Evolutionary conservation across 768 basidiomycete genomes (phyloP).

Genomic region (Pholiota microspora): DNA sequence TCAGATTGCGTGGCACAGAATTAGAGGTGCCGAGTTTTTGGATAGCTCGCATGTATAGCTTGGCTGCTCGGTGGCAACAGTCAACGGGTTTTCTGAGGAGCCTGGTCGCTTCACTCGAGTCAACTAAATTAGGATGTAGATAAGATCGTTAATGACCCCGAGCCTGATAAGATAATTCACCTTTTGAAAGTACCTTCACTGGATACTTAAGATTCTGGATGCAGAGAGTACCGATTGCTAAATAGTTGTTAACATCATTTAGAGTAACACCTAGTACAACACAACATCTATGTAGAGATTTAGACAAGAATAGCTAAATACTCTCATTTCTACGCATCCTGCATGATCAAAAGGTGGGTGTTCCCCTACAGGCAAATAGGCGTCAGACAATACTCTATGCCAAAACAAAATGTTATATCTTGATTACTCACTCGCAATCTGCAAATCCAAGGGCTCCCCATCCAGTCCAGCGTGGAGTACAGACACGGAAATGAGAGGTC

Average conservation of each 20-base stretch:
- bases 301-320: not conserved
- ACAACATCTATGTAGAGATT: not conserved
- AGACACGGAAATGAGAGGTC: slow-evolving; percentile 61
- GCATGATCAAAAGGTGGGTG: not conserved
- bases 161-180: slow-evolving; percentile 4
- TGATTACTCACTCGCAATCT: slow-evolving; percentile 39
- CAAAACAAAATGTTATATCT: too few species aligned
- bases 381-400: not conserved
- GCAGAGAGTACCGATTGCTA: too few species aligned
- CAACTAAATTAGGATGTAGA: slow-evolving; percentile 6
- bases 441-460: slow-evolving; percentile 63
- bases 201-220: too few species aligned
- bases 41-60: not conserved
- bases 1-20: not conserved
- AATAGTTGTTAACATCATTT: too few species aligned
- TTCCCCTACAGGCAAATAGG: not conserved
- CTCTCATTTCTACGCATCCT: too few species aligned
- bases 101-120: not conserved
- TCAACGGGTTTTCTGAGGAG: not conserved
- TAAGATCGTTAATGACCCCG: slow-evolving; percentile 6
- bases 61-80: not conserved
- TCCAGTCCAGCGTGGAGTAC: slow-evolving; percentile 62
- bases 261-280: too few species aligned
- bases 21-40: not conserved
- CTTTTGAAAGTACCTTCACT: not conserved